These are phyloP conservation scores for Phytophthora hybrid DNA, from an alignment of 352 stramenopile genomes.

Conservation along the genomic window DNA sequence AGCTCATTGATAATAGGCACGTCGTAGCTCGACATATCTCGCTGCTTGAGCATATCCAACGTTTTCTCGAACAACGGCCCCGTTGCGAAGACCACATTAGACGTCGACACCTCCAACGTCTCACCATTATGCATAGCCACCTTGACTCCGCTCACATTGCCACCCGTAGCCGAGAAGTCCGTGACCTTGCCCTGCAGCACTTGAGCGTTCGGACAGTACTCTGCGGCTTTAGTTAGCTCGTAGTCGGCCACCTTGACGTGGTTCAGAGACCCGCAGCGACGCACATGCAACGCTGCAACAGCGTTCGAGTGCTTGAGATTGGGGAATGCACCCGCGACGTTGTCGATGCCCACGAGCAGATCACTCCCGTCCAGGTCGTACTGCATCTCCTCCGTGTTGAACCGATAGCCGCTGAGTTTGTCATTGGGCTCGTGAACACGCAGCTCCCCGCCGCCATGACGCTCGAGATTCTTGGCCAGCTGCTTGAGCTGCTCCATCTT, in stretches of 20 bases:
- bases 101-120: conserved; percentile 63
- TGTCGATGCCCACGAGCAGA: conserved; percentile 72
- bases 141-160: conserved; percentile 63
- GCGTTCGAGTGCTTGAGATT: conserved; percentile 68
- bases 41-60: conserved; percentile 64
- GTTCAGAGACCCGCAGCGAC: conserved; percentile 75
- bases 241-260: conserved; percentile 77
- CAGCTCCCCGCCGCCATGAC: conserved; percentile 61
- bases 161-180: conserved; percentile 60
- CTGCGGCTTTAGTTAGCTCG: conserved; percentile 67
- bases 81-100: conserved; percentile 76
- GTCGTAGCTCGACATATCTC: conserved; percentile 58
- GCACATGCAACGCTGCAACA: conserved; percentile 69
- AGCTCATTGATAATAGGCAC: conserved; percentile 81
- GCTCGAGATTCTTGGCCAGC: conserved; percentile 54
- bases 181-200: conserved; percentile 69
- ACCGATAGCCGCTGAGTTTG: conserved; percentile 54
- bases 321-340: conserved; percentile 62
- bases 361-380: conserved; percentile 74
- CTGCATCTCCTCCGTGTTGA: conserved; percentile 54
- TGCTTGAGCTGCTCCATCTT: conserved; percentile 65
- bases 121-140: conserved; percentile 62
- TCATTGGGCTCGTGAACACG: conserved; percentile 55
- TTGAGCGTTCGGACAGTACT: conserved; percentile 69
- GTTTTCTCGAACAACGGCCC: conserved; percentile 75